Evolutionary conservation across 306 rosid genomes (phyloP), one percentile per base, ranked within the genome.

Genomic region (Notholithocarpus densiflorus): DNA sequence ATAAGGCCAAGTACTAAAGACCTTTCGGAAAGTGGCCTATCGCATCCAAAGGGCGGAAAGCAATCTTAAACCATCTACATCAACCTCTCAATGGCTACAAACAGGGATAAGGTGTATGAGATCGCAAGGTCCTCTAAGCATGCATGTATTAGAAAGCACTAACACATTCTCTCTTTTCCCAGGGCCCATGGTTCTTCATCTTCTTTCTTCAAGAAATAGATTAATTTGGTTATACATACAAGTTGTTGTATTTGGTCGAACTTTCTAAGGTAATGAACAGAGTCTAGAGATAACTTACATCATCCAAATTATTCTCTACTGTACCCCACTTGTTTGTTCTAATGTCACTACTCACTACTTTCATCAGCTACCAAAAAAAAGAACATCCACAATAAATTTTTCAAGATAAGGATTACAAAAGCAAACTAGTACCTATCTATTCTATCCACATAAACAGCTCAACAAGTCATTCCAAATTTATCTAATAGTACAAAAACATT

Each of bases 391-490:
- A 60, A 21, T 73, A 75, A 75, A 68, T 0, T 60, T 57, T 75
- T 75, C 73, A 51, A 21, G 20, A 74, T 14, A 71, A 72, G 71
- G 82, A 45, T 76, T 65, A 75, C 40, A 71, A 66, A 17, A 23
- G 71, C 43, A 86, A 57, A 19, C 52, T 85, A 83, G 11, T 8
- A 40, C 45, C 65, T 73, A 82, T 17, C 43, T 59, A 71, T 64
- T 61, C 55, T 57, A 82, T 82, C 84, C 84, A 76, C 86, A 77
- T 57, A 80, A 24, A 43, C 20, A 56, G 59, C 73, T 52, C 45
- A 2, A 40, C 45, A 40, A 8, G 53, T 12, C 53, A 48, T 48
- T 48, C 53, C 53, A 48, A 48, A 5, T 60, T 60, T 73, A 51
- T 32, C 79, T 75, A 31, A 14, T 15, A 18, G 18, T 27, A 71